Conservation (phyloP, 2,329 filamentous ascomycete species). For the Metarhizium album region DNA sequence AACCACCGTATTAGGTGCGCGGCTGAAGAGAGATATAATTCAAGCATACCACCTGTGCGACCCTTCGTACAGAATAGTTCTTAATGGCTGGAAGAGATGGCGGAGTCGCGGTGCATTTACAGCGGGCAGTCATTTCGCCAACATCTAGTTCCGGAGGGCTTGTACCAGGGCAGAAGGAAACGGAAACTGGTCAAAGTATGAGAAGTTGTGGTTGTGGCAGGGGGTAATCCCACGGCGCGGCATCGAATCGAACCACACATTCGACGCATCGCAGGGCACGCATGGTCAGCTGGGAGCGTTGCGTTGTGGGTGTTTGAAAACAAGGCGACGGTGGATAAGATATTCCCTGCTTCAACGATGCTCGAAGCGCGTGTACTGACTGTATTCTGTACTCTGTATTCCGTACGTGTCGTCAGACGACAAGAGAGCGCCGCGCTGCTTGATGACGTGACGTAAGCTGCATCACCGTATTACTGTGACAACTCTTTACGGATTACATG, state of each 20-base stretch:
- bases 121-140: not conserved
- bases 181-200: not conserved
- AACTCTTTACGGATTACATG: no score
- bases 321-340: not conserved
- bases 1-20: slow-evolving; percentile 36
- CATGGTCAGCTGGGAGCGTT: not conserved
- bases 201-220: not conserved
- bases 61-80: not conserved
- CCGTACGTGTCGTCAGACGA: no score
- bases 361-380: not conserved
- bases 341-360: not conserved
- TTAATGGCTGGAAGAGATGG: not conserved
- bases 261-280: no score
- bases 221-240: no score
- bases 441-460: not conserved
- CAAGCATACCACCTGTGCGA: not conserved
- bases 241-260: no score
- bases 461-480: not conserved
- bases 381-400: no score
- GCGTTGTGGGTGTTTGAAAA: slow-evolving; percentile 1
- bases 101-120: not conserved
- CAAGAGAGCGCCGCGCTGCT: no score
- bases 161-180: not conserved
- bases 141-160: not conserved
- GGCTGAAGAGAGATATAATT: not conserved